Percentiles rank a stretch among this genome's conserved stretches.
Evolutionary conservation across 306 rosid species (phyloP).

Genomic region (Geum urbanum): DNA sequence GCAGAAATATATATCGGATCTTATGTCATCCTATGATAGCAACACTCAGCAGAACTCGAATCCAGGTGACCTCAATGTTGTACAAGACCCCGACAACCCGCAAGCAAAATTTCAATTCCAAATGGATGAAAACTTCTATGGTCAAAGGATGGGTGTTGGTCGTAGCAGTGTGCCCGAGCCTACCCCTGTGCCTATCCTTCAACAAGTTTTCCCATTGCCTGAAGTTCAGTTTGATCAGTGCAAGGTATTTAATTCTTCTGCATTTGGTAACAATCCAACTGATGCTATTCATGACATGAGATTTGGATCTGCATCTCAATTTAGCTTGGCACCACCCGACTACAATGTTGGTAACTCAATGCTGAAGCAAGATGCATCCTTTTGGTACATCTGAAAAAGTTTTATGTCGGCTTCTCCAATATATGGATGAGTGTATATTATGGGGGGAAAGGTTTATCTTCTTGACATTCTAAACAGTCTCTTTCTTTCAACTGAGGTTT

Average conservation of each 20-base stretch:
- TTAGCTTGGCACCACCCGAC: slow-evolving; percentile 29
- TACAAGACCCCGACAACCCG: slow-evolving; percentile 27
- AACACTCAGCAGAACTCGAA: slow-evolving; percentile 27
- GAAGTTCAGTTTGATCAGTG: slow-evolving; percentile 32
- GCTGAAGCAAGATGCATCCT: slow-evolving; percentile 38
- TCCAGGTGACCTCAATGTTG: slow-evolving; percentile 15
- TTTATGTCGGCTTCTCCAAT: slow-evolving; percentile 9
- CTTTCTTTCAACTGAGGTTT: neutral
- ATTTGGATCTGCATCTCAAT: slow-evolving; percentile 37
- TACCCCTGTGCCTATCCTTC: slow-evolving; percentile 21
- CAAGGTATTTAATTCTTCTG: slow-evolving; percentile 35
- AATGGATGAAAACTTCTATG: slow-evolving; percentile 24
- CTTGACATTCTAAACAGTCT: neutral
- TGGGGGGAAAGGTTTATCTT: neutral
- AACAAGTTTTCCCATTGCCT: slow-evolving; percentile 15
- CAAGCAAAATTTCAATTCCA: slow-evolving; percentile 21
- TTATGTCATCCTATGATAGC: slow-evolving; percentile 41
- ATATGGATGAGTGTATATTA: slow-evolving; percentile 8
- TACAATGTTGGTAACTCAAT: slow-evolving; percentile 24
- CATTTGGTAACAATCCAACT: slow-evolving; percentile 31
- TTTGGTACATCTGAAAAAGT: slow-evolving; percentile 40
- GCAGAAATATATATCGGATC: slow-evolving; percentile 42
- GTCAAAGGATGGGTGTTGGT: slow-evolving; percentile 27
- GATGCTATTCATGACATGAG: slow-evolving; percentile 26
- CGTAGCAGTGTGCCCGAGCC: slow-evolving; percentile 21